Percentiles rank a stretch among this genome's conserved stretches.
These are phyloP conservation scores for Usnea hakonensis DNA, from an alignment of 495 filamentous ascomycete genomes.

Conservation along the genomic window DNA sequence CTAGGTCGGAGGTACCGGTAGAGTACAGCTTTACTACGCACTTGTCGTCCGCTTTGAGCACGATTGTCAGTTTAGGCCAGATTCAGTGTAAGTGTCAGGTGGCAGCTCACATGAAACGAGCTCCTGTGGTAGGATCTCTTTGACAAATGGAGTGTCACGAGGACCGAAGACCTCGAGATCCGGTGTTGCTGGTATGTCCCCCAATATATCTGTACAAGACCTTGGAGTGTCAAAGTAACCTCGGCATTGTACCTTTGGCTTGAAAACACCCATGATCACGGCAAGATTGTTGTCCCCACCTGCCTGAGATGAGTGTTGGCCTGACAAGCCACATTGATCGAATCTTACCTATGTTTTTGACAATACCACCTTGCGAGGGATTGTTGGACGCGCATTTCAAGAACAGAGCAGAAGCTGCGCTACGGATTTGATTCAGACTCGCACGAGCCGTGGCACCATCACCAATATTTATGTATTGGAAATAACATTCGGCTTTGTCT, in stretches of 20 bases:
- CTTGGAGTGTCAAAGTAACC: background rate
- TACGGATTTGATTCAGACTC: slow-evolving; percentile 5
- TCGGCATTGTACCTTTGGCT: slow-evolving; percentile 2
- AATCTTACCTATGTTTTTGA: slow-evolving; percentile 5
- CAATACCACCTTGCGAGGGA: slow-evolving; percentile 8
- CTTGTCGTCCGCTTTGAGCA: background rate
- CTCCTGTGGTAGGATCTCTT: background rate
- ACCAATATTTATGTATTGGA: slow-evolving; percentile 2
- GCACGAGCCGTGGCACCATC: slow-evolving; percentile 4
- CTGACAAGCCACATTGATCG: background rate
- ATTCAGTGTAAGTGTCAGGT: background rate
- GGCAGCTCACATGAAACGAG: background rate
- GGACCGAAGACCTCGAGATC: background rate
- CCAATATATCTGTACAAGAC: background rate
- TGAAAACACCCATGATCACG: background rate
- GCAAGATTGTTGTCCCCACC: slow-evolving; percentile 14
- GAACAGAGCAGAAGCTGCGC: background rate
- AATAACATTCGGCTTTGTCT: slow-evolving; percentile 10
- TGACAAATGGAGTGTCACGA: background rate
- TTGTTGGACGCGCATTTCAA: background rate
- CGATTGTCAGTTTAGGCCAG: background rate
- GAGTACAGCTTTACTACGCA: background rate
- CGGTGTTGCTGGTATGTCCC: slow-evolving; percentile 3
- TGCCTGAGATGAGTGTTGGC: background rate
- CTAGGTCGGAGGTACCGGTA: background rate